These are phyloP conservation scores for Amanita pseudoporphyria DNA, from an alignment of 768 basidiomycete species.

Conservation along the genomic window DNA sequence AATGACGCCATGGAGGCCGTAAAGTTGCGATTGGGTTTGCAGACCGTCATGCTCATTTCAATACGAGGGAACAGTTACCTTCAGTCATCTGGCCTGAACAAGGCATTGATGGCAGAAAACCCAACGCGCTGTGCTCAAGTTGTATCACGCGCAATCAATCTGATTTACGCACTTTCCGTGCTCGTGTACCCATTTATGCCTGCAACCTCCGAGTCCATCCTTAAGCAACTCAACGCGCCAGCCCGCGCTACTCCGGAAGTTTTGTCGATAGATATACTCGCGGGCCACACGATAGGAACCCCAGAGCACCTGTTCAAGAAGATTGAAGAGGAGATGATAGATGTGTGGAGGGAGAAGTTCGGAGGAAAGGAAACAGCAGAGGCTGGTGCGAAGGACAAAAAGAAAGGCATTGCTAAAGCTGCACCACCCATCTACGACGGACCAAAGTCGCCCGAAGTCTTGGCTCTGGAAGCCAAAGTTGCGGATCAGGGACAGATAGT, in stretches of 20 bases:
- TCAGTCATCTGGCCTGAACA: constrained; percentile 87
- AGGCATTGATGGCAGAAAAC: constrained; percentile 73
- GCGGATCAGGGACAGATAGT: constrained; percentile 69
- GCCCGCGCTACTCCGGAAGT: constrained; percentile 67
- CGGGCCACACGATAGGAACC: constrained; percentile 76
- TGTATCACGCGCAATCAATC: constrained; percentile 79
- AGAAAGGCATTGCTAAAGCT: constrained; percentile 40
- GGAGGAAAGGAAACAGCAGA: constrained; percentile 41
- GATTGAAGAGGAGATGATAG: constrained; percentile 86
- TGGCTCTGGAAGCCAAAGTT: constrained; percentile 67
- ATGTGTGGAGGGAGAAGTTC: constrained; percentile 73
- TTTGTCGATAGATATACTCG: constrained; percentile 74
- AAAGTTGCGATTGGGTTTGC: constrained; percentile 81
- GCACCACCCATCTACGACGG: constrained; percentile 33
- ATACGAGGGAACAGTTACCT: constrained; percentile 87
- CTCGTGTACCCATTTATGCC: constrained; percentile 97
- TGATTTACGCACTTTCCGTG: constrained; percentile 85
- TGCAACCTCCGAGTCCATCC: constrained; percentile 69
- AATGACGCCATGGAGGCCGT: constrained; percentile 84
- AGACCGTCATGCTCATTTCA: constrained; percentile 85
- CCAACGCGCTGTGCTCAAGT: constrained; percentile 87
- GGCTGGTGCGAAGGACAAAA: constrained; percentile 31
- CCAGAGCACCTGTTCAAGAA: constrained; percentile 90
- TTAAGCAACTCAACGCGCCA: constrained; percentile 84
- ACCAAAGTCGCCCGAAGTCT: constrained; percentile 63